Evolutionary conservation across 768 basidiomycete genomes (phyloP).

Genomic region (Lactifluus hygrophoroides): DNA sequence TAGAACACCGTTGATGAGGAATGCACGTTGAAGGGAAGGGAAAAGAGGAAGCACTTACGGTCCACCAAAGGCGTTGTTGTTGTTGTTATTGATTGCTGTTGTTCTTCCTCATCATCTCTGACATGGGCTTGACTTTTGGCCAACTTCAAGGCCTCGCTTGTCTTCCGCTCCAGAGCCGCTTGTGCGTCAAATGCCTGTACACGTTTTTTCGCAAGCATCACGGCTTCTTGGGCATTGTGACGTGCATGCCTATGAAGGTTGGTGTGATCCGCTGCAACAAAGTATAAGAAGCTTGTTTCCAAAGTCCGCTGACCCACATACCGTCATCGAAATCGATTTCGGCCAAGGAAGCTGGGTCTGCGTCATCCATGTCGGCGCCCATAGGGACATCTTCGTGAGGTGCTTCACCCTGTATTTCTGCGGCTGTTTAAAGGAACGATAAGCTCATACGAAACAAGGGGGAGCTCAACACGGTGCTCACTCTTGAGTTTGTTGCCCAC

Average conservation of each 20-base stretch:
- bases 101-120: slow-evolving; percentile 35
- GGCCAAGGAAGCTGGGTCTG: slow-evolving; percentile 43
- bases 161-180: slow-evolving; percentile 72
- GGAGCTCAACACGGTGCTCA: slow-evolving; percentile 30
- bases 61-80: slow-evolving; percentile 53
- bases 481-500: slow-evolving; percentile 94
- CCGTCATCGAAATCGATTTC: slow-evolving; percentile 92
- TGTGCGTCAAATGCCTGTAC: slow-evolving; percentile 82
- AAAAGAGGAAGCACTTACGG: slow-evolving; percentile 39
- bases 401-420: slow-evolving; percentile 63
- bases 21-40: too few relatives aligned
- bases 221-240: slow-evolving; percentile 84
- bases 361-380: slow-evolving; percentile 51
- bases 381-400: slow-evolving; percentile 37
- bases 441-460: slow-evolving; percentile 11
- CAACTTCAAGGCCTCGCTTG: slow-evolving; percentile 64
- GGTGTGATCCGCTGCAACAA: slow-evolving; percentile 65
- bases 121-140: slow-evolving; percentile 46
- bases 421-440: slow-evolving; percentile 41
- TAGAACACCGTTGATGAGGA: slow-evolving; percentile 24
- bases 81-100: slow-evolving; percentile 24
- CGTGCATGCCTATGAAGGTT: slow-evolving; percentile 81
- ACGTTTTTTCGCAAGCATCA: slow-evolving; percentile 65
- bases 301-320: slow-evolving; percentile 27
- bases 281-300: not conserved